A percentile compares a stretch with the other conserved stretches of the same genome.
Evolutionary conservation across 2,329 filamentous ascomycete genomes (phyloP).

Genomic region (Geosmithia flava): DNA sequence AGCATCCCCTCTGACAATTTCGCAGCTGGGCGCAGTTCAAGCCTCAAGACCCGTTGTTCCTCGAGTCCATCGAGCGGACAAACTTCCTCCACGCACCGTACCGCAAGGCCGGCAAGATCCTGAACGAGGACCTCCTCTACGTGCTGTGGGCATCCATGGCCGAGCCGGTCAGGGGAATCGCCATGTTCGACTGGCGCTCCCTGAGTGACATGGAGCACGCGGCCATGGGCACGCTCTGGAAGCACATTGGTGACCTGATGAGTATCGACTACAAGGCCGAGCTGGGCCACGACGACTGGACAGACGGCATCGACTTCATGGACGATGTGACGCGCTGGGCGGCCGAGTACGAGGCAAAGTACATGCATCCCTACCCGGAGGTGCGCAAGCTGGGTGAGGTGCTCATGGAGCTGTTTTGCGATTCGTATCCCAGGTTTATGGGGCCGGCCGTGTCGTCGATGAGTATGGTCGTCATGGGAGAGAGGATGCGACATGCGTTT

Average conservation of each 20-base stretch:
- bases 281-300: conserved; percentile 25
- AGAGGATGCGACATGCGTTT: conserved; percentile 52
- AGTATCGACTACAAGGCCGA: conserved; percentile 38
- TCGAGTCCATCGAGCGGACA: conserved; percentile 24
- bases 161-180: conserved; percentile 53
- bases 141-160: conserved; percentile 45
- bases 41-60: conserved; percentile 14
- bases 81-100: conserved; percentile 25
- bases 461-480: conserved; percentile 49
- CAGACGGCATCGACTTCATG: conserved; percentile 37
- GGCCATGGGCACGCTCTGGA: conserved; percentile 59
- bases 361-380: conserved; percentile 40
- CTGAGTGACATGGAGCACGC: conserved; percentile 56
- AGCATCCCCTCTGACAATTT: not conserved
- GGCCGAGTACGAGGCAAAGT: conserved; percentile 41
- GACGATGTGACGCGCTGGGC: conserved; percentile 36
- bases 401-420: conserved; percentile 48
- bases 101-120: conserved; percentile 20
- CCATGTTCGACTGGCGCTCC: conserved; percentile 56
- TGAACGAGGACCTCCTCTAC: conserved; percentile 24
- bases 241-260: conserved; percentile 58
- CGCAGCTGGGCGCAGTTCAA: conserved; percentile 16
- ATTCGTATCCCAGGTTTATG: conserved; percentile 32
- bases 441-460: conserved; percentile 34
- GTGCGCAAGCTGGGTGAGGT: conserved; percentile 42